Evolutionary conservation across 2,329 filamentous ascomycete genomes (phyloP).

Genomic region (Xylariaceae sp.): DNA sequence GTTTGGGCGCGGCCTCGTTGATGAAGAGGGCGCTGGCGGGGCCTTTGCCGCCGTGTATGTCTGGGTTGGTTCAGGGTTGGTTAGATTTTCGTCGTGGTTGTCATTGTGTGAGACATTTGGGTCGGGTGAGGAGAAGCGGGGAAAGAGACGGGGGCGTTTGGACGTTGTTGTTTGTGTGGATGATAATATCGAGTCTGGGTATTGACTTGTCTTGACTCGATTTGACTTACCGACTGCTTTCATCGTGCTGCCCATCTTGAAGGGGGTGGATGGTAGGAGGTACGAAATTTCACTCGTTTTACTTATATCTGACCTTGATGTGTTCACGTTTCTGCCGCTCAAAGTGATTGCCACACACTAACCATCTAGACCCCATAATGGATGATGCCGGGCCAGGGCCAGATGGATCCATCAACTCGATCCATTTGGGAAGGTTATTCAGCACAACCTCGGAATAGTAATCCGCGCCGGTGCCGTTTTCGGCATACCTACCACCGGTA

Average conservation of each 20-base stretch:
- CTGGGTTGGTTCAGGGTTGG: conserved; percentile 31
- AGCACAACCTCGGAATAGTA: too few species aligned
- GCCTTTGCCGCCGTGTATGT: conserved; percentile 54
- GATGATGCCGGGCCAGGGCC: too few species aligned
- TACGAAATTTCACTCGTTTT: too few species aligned
- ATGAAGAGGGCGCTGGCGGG: conserved; percentile 55
- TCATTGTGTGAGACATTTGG: background rate
- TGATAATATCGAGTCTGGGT: background rate
- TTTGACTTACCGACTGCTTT: conserved; percentile 31
- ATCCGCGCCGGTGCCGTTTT: too few species aligned
- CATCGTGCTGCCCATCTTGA: conserved; percentile 30
- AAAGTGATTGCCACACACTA: too few species aligned
- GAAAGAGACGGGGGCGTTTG: background rate
- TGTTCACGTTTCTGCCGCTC: too few species aligned
- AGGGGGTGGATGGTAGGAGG: background rate
- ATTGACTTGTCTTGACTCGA: background rate
- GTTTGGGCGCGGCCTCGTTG: conserved; percentile 48
- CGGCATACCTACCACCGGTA: too few species aligned
- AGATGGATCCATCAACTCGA: too few species aligned
- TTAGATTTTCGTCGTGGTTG: conserved; percentile 4
- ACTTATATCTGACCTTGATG: too few species aligned
- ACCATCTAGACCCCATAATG: too few species aligned
- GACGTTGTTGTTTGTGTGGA: background rate
- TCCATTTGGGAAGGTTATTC: too few species aligned
- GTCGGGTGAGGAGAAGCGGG: background rate